Base-by-base conservation (phyloP, 495 filamentous ascomycete genomes). In the Penicillium roqueforti region DNA sequence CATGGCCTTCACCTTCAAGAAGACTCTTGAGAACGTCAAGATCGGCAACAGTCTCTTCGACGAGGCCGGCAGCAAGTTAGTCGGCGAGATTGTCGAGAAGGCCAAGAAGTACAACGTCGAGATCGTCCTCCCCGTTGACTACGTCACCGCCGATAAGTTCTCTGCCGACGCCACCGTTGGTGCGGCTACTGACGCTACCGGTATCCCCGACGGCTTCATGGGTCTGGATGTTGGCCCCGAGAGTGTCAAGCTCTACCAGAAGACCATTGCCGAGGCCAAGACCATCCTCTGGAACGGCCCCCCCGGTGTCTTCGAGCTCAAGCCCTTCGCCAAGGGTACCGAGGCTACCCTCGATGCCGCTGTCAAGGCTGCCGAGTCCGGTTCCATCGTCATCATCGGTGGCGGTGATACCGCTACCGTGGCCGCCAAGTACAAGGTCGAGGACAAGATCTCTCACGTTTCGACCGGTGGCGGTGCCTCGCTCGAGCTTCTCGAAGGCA, bases 1-100 rank as follows among this genome's bases (percentile, higher is more conserved):
- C 58, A 99, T 99, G 93, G 91, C 93, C 26, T 99, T 97, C 83
- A 99, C 93, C 56, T 97, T 99, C 84, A 97, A 97, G 86, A 98
- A 98, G 83, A 92, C 91, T 36, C 80, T 97, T 36, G 84, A 97
- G 74, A 77, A 80, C 65, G 84, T 98, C 50, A 80, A 85, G 75
- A 99, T 99, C 60, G 93, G 93, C 45, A 89, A 84, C 80, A 88
- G 83, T 39, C 81, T 97, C 51, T 99, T 96, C 71, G 93, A 99
- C 68, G 92, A 97, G 76, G 88, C 84, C 18, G 93, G 93, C 51
- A 83, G 87, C 79, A 92, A 97, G 87, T 96, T 87, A 18, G 95
- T 97, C 40, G 85, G 75, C 53, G 80, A 89, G 55, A 80, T 99
- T 55, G 78, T 95, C 53, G 85, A 93, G 76, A 99, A 97, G 85